Base-by-base conservation (phyloP, 2,329 filamentous ascomycete genomes). In the Penicillium thymicola region DNA sequence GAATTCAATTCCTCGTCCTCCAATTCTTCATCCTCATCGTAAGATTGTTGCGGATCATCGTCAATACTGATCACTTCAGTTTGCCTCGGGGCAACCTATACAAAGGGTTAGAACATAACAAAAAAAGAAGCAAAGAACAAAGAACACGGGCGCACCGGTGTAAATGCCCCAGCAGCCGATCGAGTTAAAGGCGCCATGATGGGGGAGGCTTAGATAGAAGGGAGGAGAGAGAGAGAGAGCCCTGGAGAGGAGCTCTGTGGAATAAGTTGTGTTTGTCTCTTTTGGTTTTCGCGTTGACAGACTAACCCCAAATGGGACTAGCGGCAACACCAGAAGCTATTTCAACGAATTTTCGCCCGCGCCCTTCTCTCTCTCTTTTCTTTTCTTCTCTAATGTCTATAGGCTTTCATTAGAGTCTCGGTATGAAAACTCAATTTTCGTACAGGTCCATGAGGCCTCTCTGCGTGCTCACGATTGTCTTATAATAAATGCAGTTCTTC, bases 321-420 rank as follows among this genome's bases (percentile, higher is more conserved):
- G 72, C 67, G 62, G 55, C 47, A 59, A 67, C 67, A 49, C 63
- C 70, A 67, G 67, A 71, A 60, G 65, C 61, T 61, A 57, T 60
- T 58, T 61, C 60, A 62, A 55, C 60, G 64, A 57, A 61, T 65
- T 65, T 66, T 65, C 60, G 64, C 71, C 70, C 70, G 43, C 37
- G 25, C 45, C 40, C 74, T 74, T 74, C 74, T 76, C 67, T 63
- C 65, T 70, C 72, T 75, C 75, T 74, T 80, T 75, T 78, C 74
- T 81, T 80, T 75, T 73, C 76, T 76, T 72, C 70, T 71, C 74
- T 76, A 78, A 82, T 82, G 80, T 82, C 79, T 73, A 73, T 82
- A 93, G 91, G 88, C 89, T 88, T 85, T 89, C 90, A 89, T 93
- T 97, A 97, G 94, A 99, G 94, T 99, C 94, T 95, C 93, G 92